phyloP scores from a whole-genome alignment of 2,329 filamentous ascomycete genomes.

The Botrytis fragariae region DNA sequence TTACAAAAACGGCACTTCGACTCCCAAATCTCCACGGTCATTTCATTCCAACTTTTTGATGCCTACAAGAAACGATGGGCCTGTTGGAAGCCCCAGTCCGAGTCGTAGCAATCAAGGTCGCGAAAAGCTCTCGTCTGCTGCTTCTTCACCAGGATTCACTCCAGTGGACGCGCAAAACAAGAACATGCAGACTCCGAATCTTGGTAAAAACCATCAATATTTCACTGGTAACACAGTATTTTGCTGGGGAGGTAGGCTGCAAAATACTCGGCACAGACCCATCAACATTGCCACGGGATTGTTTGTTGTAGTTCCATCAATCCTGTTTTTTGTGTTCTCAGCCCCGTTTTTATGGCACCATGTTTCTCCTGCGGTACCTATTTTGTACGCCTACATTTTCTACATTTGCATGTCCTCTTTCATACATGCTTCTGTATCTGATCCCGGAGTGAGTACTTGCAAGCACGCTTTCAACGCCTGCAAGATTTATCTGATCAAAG shows the following conservation, averaged over 20 bases:
- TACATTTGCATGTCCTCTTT: constrained; percentile 92
- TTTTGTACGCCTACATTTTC: constrained; percentile 88
- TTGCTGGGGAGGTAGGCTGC: constrained; percentile 77
- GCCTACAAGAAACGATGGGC: constrained; percentile 53
- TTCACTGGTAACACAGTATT: constrained; percentile 94
- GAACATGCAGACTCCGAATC: constrained; percentile 37
- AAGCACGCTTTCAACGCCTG: constrained; percentile 5
- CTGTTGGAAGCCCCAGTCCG: constrained; percentile 47
- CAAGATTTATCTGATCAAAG: constrained; percentile 1
- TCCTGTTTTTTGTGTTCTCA: constrained; percentile 82
- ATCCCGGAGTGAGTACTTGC: constrained; percentile 74
- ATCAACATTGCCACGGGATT: constrained; percentile 85
- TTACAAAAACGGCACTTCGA: constrained; percentile 52
- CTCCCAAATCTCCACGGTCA: constrained; percentile 69
- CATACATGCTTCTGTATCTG: constrained; percentile 84
- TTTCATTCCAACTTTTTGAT: constrained; percentile 74
- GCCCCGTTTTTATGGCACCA: constrained; percentile 82
- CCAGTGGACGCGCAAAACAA: constrained; percentile 44
- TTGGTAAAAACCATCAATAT: constrained; percentile 82
- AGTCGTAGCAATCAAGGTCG: constrained; percentile 64
- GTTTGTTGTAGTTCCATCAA: constrained; percentile 73
- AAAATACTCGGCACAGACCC: constrained; percentile 83
- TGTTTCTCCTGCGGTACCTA: constrained; percentile 81
- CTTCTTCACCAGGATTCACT: constrained; percentile 67
- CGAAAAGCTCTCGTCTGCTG: constrained; percentile 79